These are phyloP conservation scores for Luffa acutangula DNA, from an alignment of 306 rosid genomes.

Conservation along the genomic window DNA sequence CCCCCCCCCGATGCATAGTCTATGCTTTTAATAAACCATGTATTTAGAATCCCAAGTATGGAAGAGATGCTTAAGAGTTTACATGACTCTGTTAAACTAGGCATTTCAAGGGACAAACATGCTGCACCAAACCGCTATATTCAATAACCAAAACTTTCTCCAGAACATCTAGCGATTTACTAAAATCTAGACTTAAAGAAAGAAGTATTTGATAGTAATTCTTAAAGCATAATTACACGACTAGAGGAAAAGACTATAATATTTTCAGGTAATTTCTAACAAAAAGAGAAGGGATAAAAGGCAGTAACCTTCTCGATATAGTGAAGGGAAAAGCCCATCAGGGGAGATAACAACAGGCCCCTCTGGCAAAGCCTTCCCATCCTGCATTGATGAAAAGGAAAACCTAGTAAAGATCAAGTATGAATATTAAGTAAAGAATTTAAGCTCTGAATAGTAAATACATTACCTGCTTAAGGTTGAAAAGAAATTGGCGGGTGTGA, in stretches of 20 bases:
- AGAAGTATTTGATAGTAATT: not conserved
- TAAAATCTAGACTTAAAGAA: not conserved
- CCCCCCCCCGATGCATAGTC: not conserved
- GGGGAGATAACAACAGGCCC: constrained; percentile 98
- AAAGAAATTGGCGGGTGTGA: constrained; percentile 68
- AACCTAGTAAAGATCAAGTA: constrained; percentile 9
- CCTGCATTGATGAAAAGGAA: constrained; percentile 34
- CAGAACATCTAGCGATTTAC: not conserved
- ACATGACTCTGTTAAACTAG: not conserved
- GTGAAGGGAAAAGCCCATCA: constrained; percentile 91
- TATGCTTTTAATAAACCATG: not conserved
- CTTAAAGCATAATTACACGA: not conserved
- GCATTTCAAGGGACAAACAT: not conserved
- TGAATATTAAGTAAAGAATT: constrained; percentile 8
- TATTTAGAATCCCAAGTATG: not conserved
- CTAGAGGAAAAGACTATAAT: not conserved
- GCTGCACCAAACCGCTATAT: not conserved
- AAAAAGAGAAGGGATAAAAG: not conserved
- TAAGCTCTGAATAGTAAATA: constrained; percentile 16
- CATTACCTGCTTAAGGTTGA: constrained; percentile 85
- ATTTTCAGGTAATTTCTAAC: not conserved
- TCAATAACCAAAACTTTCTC: not conserved
- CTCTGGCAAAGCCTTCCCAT: constrained; percentile 84
- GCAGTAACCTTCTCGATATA: constrained; percentile 80
- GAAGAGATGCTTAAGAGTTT: not conserved